Evolutionary conservation across 768 basidiomycete genomes (phyloP).

Genomic region (Scleroderma citrinum): DNA sequence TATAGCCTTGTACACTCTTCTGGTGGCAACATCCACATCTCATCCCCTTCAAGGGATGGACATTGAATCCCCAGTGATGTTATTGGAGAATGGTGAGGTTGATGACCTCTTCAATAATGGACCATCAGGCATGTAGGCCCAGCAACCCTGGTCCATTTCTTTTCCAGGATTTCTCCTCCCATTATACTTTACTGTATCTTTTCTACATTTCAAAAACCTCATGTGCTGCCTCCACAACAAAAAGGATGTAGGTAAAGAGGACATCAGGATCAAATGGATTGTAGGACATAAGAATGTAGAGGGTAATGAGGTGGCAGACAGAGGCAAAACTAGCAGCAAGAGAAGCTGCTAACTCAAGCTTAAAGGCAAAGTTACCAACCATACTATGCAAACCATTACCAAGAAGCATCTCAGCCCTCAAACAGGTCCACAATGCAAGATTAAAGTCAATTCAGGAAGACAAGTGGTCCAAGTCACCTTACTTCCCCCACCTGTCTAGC

Average conservation of each 20-base stretch:
- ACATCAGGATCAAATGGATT: slow-evolving; percentile 10
- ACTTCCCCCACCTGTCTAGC: background rate
- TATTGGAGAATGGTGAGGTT: too few species aligned
- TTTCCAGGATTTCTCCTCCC: too few species aligned
- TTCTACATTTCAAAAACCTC: too few species aligned
- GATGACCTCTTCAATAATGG: too few species aligned
- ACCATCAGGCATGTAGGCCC: too few species aligned
- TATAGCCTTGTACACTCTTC: too few species aligned
- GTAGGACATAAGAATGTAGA: slow-evolving; percentile 12
- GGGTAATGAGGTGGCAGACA: slow-evolving; percentile 19
- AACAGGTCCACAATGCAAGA: background rate
- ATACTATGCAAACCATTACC: background rate
- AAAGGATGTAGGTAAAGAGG: background rate
- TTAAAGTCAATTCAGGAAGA: background rate
- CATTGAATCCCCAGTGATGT: too few species aligned
- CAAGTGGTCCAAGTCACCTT: slow-evolving; percentile 3
- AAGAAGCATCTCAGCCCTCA: slow-evolving; percentile 1
- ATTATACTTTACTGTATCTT: too few species aligned
- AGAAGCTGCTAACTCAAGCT: background rate
- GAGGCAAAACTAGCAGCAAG: slow-evolving; percentile 18
- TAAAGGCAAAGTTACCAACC: background rate
- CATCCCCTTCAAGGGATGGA: too few species aligned
- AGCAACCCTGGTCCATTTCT: too few species aligned
- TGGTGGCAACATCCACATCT: too few species aligned
- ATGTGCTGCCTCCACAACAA: background rate